Evolutionary conservation across 2,329 filamentous ascomycete genomes (phyloP).

Genomic region (Alternaria sp.): DNA sequence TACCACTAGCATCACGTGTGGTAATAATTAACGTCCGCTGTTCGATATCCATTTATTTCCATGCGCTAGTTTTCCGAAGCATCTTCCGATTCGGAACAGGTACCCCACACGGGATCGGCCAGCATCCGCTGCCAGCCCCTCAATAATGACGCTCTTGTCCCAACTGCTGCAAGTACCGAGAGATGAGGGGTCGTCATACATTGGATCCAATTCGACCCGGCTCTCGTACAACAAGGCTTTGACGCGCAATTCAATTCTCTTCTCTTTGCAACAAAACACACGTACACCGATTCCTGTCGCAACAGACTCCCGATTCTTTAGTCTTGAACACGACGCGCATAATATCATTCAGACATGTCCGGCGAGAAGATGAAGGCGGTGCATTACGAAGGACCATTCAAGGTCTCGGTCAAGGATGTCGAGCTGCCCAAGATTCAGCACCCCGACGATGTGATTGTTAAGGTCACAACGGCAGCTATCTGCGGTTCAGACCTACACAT

Average conservation of each 20-base stretch:
- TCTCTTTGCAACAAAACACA: not conserved
- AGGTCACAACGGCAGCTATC: constrained; percentile 70
- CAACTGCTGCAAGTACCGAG: constrained; percentile 1
- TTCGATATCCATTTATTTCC: not conserved
- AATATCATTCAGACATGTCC: constrained; percentile 15
- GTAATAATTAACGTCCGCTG: not conserved
- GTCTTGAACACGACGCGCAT: not conserved
- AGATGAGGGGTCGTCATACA: constrained; percentile 8
- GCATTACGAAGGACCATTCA: constrained; percentile 69
- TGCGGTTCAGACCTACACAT: constrained; percentile 65
- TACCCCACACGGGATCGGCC: constrained; percentile 13
- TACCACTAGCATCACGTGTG: too few species aligned
- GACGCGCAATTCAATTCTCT: not conserved
- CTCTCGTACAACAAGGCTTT: not conserved
- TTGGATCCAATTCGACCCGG: not conserved
- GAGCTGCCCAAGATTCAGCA: constrained; percentile 67
- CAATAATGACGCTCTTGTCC: constrained; percentile 13
- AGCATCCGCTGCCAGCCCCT: constrained; percentile 8
- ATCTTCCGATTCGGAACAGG: constrained; percentile 8
- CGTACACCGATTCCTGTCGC: not conserved
- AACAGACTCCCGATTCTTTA: not conserved
- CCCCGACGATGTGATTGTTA: constrained; percentile 71
- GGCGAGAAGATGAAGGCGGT: constrained; percentile 66
- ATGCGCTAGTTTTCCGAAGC: constrained; percentile 8
- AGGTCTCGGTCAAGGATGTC: constrained; percentile 70